Base-by-base conservation (phyloP, 1,139 yeast genomes). In the Lodderomyces pseudojiufengensis region DNA sequence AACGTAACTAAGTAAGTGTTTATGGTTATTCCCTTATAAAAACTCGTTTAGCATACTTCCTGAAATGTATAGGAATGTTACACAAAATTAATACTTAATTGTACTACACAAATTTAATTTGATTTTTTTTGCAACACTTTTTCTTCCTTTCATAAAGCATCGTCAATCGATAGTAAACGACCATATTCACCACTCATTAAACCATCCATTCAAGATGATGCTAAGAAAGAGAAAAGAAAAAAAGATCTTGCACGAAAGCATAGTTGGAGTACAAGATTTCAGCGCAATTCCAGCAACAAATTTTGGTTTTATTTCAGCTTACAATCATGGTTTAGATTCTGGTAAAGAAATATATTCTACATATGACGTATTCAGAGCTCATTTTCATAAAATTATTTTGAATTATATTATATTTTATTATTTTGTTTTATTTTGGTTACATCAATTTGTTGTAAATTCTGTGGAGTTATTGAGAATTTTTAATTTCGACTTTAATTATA, bases 361-460 rank as follows among this genome's bases (percentile, higher is more conserved):
- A 7, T 38, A 37, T n/a, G 49, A 46, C 14, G 22, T 57, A 2
- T 41, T 57, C 20, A 44, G 41, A 28, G 45, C 46, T 12, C 63
- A 58, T 40, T 10, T 55, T 1, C 37, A 36, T 12, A 41, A 56
- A 24, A 37, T 57, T 9, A 12, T 43, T 9, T 41, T 54, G 29
- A 33, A 46, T 4, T 26, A 36, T 22, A 25, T 31, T 8, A 31
- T 42, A 5, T 45, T 35, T 27, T 11, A 33, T 14, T 43, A 44
- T 29, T 36, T 45, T 36, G 18, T 32, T 18, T 15, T 43, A 6
- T 35, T 24, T 15, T 14, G 16, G 8, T 15, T 38, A 8, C 31
- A 37, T 27, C 24, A 32, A 13, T 22, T 11, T 8, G 13, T 38
- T 22, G 20, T 28, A 22, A 36, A 43, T 27, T n/a, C 32, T 5